Percentiles rank a stretch among this genome's conserved stretches.
phyloP scores from a whole-genome alignment of 805 yeast species.

The Metschnikowia rubicola region DNA sequence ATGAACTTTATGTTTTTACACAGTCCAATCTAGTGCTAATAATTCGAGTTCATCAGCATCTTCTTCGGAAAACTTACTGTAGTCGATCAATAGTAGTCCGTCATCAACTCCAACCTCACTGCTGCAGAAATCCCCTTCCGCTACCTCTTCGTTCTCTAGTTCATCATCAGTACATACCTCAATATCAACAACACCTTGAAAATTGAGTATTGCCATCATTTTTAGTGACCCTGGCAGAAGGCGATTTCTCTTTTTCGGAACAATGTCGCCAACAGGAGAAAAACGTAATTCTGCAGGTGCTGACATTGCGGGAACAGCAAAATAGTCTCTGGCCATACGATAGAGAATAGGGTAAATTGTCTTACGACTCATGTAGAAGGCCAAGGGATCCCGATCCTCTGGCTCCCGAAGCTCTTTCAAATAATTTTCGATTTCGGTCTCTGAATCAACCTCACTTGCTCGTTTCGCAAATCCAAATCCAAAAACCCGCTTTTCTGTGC shows the following conservation, averaged over 20 bases:
- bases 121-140: no score
- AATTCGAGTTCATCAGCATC: no score
- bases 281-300: not conserved
- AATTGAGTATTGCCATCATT: not conserved
- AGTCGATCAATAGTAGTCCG: no score
- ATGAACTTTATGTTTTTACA: no score
- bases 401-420: not conserved
- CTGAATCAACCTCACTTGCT: not conserved
- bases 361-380: not conserved
- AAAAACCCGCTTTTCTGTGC: no score
- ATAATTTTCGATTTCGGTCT: not conserved
- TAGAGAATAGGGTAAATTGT: not conserved
- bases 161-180: not conserved
- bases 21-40: no score
- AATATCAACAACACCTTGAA: not conserved
- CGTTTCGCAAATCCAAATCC: no score
- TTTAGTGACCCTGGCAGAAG: not conserved
- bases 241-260: not conserved
- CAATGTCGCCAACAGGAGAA: not conserved
- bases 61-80: no score
- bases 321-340: conserved; percentile 1
- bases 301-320: conserved; percentile 1
- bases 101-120: no score
- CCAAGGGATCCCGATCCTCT: not conserved
- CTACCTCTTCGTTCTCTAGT: not conserved